Base-by-base conservation (phyloP, 164 flowering plant genomes). In the Stephania yunnanensis region DNA sequence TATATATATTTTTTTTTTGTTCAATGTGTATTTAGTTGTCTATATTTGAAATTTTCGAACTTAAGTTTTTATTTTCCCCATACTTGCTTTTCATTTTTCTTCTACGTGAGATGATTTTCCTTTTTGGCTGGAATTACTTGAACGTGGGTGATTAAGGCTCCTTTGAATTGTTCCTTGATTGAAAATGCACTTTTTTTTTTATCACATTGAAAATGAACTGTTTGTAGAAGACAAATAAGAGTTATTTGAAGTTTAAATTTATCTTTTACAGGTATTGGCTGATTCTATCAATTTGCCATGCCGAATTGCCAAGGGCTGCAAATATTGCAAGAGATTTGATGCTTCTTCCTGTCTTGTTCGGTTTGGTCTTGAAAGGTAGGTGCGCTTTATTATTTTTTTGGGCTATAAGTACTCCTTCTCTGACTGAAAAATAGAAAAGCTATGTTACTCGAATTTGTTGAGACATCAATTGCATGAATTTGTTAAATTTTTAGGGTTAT, bases 231-330 rank as follows among this genome's bases (percentile, higher is more conserved):
- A 61, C 20, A 7, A 61, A 61, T 61, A 20, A 0, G 22, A 61
- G 22, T 8, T 20, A 25, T 7, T 20, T 63, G 69, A 61, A 19
- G 30, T 52, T 52, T 19, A 4, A 58, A 5, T 66, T 13, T 77
- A 44, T 36, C 71, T 71, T 68, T 36, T 82, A 74, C 86, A 95
- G 99, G 92, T 93, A 63, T 82, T 92, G 69, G 99, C 99, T 64
- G 99, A 93, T 79, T 65, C 84, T 53, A 91, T 95, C 77, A 91
- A 91, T 75, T 84, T 95, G 81, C 97, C 97, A 1, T 95, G 99
- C 82, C 95, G 99, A 77, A 87, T 95, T 79, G 97, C 95, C 13
- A 93, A 83, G 80, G 99, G 99, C 48, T 93, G 99, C 86, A 92
- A 88, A 80, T 88, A 89, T 80, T 95, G 99, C 79, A 80, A 71